Evolutionary conservation across 192 early-diverging fungal species (phyloP), one percentile per base, ranked within the genome.

Genomic region (Diversispora eburnea): DNA sequence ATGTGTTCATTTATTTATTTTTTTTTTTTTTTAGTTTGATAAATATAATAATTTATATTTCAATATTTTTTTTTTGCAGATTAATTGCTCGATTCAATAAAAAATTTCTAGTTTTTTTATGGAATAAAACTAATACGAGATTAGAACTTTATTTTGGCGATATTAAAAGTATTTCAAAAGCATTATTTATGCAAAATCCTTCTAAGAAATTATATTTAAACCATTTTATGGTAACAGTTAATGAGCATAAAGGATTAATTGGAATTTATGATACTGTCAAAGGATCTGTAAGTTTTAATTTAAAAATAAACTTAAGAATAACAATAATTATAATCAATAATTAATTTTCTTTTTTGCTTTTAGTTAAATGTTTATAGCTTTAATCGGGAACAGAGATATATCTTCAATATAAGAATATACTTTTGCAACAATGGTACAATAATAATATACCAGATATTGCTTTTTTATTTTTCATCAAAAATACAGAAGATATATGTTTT

Each of bases 181-280:
- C 49, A 12, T 46, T 68, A 15, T 10, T 12, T 1, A 5, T 9
- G 1, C 67, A 68, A 68, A 15, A 3, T 42, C 2, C 67, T 39
- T 5, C 54, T 3, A 68, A 68, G 12, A 68, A 68, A 49, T 6
- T 68, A 17, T 33, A 33, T 39, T 7, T 25, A 33, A 33, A 8
- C 5, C 8, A 9, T 13, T 68, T 52, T 13, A 49, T 70, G 39
- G 58, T 69, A 20, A 65, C 74, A 3, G 43, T 67, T 62, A 69
- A 75, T n/a, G 74, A 75, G 17, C 33, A 58, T 15, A 67, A 75
- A n/a, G 74, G 74, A 4, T 69, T 75, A 13, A 60, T 75, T 39
- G 74, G 54, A 47, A 69, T 69, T 48, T 75, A 69, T 67, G 25
- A 22, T 59, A 45, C 49, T 49, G 67, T 56, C 56, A 75, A 48